These are phyloP conservation scores for Podospora appendiculata DNA, from an alignment of 495 filamentous ascomycete species.

Conservation along the genomic window DNA sequence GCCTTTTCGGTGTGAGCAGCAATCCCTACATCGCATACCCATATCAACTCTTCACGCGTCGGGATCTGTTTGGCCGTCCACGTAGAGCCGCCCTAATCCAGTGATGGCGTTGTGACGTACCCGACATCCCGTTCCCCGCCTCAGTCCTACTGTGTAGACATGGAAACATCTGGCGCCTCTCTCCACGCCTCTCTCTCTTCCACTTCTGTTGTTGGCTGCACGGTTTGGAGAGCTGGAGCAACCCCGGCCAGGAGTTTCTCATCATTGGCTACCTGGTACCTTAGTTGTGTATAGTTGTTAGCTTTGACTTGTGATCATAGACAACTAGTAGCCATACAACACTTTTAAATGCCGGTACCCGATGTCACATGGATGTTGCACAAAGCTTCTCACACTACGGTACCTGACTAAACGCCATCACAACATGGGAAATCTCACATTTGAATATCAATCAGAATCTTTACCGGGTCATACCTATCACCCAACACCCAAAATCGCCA, in stretches of 20 bases:
- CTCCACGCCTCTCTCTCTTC: background rate
- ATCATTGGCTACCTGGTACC: too few relatives aligned
- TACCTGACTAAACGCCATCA: conserved; percentile 3
- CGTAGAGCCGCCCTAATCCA: background rate
- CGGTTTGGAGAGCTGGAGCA: too few relatives aligned
- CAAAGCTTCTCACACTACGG: background rate
- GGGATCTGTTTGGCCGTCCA: conserved; percentile 2
- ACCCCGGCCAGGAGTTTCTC: too few relatives aligned
- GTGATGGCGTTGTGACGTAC: too few relatives aligned
- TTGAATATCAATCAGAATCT: conserved; percentile 1
- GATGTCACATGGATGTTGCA: conserved; percentile 3
- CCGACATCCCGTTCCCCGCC: background rate
- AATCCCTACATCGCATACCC: conserved; percentile 8
- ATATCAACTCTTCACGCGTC: conserved; percentile 1
- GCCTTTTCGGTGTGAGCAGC: conserved; percentile 20
- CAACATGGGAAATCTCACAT: conserved; percentile 1
- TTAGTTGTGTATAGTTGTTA: too few relatives aligned
- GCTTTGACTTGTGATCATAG: too few relatives aligned
- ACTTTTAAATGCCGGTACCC: conserved; percentile 7
- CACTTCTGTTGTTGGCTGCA: background rate
- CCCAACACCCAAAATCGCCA: background rate
- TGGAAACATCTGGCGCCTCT: background rate
- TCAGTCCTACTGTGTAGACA: background rate
- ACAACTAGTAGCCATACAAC: conserved; percentile 1
- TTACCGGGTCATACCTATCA: conserved; percentile 3